Evolutionary conservation across 495 filamentous ascomycete genomes (phyloP).

Genomic region (Neurospora sp.): DNA sequence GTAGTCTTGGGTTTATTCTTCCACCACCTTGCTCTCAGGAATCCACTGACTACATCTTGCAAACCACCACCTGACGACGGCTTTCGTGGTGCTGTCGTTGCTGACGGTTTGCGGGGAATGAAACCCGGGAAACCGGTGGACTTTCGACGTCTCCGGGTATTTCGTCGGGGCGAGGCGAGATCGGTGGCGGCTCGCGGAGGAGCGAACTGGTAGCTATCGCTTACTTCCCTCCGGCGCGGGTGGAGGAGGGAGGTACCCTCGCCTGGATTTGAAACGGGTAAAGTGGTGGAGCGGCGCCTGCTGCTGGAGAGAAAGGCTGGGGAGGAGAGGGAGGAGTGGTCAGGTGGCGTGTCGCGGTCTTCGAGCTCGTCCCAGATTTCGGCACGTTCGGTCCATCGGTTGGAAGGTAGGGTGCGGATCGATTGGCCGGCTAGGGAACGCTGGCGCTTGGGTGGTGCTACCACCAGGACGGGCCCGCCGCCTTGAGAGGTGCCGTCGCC

Average conservation of each 20-base stretch:
- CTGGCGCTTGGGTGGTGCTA: constrained; percentile 8
- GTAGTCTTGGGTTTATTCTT: constrained; percentile 4
- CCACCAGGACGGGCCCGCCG: background rate
- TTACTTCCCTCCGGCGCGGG: constrained; percentile 14
- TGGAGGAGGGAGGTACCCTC: constrained; percentile 21
- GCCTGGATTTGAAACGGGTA: constrained; percentile 14
- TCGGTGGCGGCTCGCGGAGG: constrained; percentile 6
- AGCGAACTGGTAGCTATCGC: constrained; percentile 17
- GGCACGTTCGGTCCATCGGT: constrained; percentile 44
- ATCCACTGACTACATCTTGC: constrained; percentile 26
- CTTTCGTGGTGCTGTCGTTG: constrained; percentile 8
- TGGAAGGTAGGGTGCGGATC: constrained; percentile 21
- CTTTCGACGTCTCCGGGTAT: constrained; percentile 33
- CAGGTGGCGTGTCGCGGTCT: constrained; percentile 39
- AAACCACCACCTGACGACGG: constrained; percentile 19
- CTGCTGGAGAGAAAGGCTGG: constrained; percentile 7
- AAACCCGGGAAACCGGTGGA: constrained; percentile 46
- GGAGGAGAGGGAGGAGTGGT: constrained; percentile 14
- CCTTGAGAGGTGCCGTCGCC: constrained; percentile 18
- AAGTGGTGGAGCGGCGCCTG: constrained; percentile 27
- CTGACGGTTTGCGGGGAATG: constrained; percentile 26
- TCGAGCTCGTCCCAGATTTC: constrained; percentile 61
- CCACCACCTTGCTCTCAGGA: constrained; percentile 36
- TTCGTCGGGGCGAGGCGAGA: constrained; percentile 17
- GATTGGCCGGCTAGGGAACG: constrained; percentile 13